phyloP scores from a whole-genome alignment of 1,284 basidiomycete genomes.

The Hemileia vastatrix region DNA sequence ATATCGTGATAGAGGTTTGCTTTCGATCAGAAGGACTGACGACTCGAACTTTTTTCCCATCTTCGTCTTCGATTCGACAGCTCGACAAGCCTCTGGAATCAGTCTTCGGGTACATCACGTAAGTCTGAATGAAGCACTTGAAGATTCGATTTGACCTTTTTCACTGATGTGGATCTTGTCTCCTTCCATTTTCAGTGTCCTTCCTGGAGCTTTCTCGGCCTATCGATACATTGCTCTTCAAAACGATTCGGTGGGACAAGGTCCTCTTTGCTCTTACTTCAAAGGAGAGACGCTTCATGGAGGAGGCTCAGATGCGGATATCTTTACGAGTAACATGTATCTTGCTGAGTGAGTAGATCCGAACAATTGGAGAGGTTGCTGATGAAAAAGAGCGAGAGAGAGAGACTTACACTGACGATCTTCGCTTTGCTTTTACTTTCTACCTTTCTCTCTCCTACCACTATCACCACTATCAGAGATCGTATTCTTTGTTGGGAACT shows the following conservation, averaged over 20 bases:
- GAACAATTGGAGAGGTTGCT: neutral
- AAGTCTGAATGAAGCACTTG: too few relatives aligned
- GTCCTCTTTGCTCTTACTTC: neutral
- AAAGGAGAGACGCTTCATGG: neutral
- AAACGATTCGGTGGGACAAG: neutral
- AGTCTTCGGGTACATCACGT: conserved; percentile 87
- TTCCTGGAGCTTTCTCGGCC: conserved; percentile 85
- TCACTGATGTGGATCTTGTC: too few relatives aligned
- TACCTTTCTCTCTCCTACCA: conserved; percentile 3
- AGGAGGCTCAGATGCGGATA: conserved; percentile 65
- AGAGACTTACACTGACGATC: neutral
- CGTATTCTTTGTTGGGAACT: conserved; percentile 42
- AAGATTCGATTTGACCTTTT: too few relatives aligned
- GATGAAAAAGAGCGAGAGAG: neutral
- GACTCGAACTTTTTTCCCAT: neutral
- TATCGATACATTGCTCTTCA: conserved; percentile 30
- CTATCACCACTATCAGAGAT: conserved; percentile 32
- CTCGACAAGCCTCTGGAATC: conserved; percentile 89
- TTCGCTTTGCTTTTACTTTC: neutral
- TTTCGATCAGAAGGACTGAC: neutral
- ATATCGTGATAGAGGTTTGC: neutral
- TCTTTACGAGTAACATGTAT: conserved; percentile 51
- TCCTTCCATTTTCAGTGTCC: conserved; percentile 51
- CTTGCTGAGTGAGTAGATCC: conserved; percentile 28
- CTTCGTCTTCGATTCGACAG: neutral